phyloP scores from a whole-genome alignment of 805 yeast species.

The Kazachstania bromeliacearum region DNA sequence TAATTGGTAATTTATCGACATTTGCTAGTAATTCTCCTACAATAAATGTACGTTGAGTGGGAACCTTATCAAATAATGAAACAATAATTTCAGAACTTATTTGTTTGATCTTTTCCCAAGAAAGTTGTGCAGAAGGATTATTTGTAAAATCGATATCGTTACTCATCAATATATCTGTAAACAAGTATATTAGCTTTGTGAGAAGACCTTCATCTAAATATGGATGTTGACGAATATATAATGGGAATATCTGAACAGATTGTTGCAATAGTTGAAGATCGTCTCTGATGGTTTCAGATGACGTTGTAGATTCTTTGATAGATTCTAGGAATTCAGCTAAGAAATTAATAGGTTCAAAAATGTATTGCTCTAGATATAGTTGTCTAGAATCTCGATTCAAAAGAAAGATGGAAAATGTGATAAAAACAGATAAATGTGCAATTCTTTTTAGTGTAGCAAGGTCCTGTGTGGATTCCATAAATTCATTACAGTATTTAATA shows the following conservation, averaged over 20 bases:
- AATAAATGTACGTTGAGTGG: slow-evolving; percentile 51
- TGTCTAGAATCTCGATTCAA: slow-evolving; percentile 34
- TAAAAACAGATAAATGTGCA: slow-evolving; percentile 29
- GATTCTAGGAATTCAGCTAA: slow-evolving; percentile 27
- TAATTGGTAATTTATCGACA: slow-evolving; percentile 40
- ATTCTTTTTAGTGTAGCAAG: slow-evolving; percentile 13
- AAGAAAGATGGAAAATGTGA: slow-evolving; percentile 35
- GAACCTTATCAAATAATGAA: slow-evolving; percentile 33
- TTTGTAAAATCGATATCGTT: slow-evolving; percentile 8
- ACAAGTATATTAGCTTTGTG: slow-evolving; percentile 51
- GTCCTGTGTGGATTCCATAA: neutral
- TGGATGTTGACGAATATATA: slow-evolving; percentile 16
- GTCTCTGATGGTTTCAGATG: neutral
- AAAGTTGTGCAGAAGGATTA: slow-evolving; percentile 9
- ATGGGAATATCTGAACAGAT: slow-evolving; percentile 15
- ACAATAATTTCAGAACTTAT: slow-evolving; percentile 22
- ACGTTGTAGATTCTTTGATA: slow-evolving; percentile 21
- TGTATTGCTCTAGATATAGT: slow-evolving; percentile 38
- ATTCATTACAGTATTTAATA: slow-evolving; percentile 9
- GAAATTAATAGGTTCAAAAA: slow-evolving; percentile 34
- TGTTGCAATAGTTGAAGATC: slow-evolving; percentile 13
- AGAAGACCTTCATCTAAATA: slow-evolving; percentile 41
- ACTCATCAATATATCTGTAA: slow-evolving; percentile 19
- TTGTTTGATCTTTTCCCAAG: slow-evolving; percentile 17
- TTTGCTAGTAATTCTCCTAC: slow-evolving; percentile 49